Conservation (phyloP, 129 eudicot genomes). For the Flaveria sonorensis region DNA sequence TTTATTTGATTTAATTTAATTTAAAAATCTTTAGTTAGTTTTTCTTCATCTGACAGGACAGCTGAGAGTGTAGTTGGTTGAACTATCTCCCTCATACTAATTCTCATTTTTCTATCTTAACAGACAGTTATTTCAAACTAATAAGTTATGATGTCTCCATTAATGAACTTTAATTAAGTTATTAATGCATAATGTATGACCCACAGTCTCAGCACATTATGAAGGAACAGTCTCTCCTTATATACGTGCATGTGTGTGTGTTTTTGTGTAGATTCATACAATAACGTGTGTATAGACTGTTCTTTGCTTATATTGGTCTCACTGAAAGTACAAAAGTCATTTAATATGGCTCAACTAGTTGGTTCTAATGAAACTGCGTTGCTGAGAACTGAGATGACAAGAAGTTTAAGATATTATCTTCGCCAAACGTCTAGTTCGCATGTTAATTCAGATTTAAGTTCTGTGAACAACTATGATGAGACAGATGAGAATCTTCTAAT, state of each 20-base stretch:
- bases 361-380: conserved; percentile 45
- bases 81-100: background rate
- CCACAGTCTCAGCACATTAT: background rate
- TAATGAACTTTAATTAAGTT: conserved; percentile 4
- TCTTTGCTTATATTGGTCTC: background rate
- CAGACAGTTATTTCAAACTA: conserved; percentile 1
- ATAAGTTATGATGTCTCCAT: background rate
- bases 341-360: conserved; percentile 45
- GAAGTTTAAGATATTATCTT: conserved; percentile 42
- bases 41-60: conserved; percentile 5
- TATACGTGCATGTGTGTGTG: conserved; percentile 16
- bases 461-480: conserved; percentile 22
- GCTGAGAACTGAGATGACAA: conserved; percentile 41
- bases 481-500: conserved; percentile 30
- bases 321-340: conserved; percentile 13
- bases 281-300: background rate
- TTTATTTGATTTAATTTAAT: background rate
- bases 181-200: conserved; percentile 12
- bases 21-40: background rate
- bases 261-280: conserved; percentile 3
- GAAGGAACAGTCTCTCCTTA: conserved; percentile 8
- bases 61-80: background rate
- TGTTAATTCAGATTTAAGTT: conserved; percentile 21
- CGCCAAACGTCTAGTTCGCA: conserved; percentile 23
- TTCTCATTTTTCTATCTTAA: conserved; percentile 1